Evolutionary conservation across 306 rosid genomes (phyloP).

Genomic region (Biancaea sappan): DNA sequence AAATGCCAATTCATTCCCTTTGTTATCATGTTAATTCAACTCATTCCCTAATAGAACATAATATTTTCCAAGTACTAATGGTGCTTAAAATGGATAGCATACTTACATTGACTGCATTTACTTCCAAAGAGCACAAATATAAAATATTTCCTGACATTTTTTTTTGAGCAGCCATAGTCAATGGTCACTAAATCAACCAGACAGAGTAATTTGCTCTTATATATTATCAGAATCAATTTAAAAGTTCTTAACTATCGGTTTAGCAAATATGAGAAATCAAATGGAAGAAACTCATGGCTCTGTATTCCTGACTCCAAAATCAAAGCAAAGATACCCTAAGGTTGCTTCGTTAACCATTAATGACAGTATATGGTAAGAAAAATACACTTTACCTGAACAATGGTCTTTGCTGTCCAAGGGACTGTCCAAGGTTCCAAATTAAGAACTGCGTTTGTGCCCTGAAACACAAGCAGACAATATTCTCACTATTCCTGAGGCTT

Average conservation of each 20-base stretch:
- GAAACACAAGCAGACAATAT: conserved; percentile 32
- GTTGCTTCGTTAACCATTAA: background rate
- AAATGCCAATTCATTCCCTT: background rate
- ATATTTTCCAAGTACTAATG: background rate
- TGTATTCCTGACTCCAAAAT: conserved; percentile 7
- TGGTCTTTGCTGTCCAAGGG: conserved; percentile 63
- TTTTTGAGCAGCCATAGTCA: background rate
- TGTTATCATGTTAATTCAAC: background rate
- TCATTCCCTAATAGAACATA: background rate
- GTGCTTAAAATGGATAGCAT: background rate
- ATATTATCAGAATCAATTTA: background rate
- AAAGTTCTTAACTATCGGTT: background rate
- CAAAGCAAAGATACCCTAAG: conserved; percentile 8
- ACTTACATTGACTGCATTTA: background rate
- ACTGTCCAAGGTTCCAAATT: conserved; percentile 55
- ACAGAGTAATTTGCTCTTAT: background rate
- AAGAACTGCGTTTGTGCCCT: conserved; percentile 40
- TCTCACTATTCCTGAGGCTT: conserved; percentile 11
- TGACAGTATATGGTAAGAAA: conserved; percentile 14
- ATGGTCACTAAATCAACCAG: background rate
- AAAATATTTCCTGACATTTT: background rate
- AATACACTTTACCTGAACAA: conserved; percentile 53
- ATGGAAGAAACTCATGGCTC: background rate
- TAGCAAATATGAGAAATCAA: background rate
- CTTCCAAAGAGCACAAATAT: background rate